Evolutionary conservation across 768 basidiomycete genomes (phyloP), one percentile per base, ranked within the genome.

Genomic region (Xerocomus brunneocitrinus): DNA sequence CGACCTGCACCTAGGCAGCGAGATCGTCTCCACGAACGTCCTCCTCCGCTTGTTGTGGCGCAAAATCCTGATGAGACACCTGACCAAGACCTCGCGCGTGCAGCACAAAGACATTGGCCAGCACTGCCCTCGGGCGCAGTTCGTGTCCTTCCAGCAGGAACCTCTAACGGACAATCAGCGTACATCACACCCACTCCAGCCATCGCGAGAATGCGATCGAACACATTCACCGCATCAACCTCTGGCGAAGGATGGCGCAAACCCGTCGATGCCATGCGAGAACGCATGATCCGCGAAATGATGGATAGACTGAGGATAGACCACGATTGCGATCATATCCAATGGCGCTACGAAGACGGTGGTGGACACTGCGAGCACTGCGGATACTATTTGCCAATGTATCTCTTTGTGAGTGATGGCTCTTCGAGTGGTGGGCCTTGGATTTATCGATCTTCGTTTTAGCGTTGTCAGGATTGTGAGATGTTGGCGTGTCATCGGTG

Each of bases 281-380:
- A 42, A 27, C 56, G 53, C 32, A 57, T 67, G 51, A 67, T 77
- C 4, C 60, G 36, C 12, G 59, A 67, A 30, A 69, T 64, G 59
- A 73, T 70, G 47, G 73, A 72, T 2, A 53, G 71, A 4, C 68
- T 87, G 34, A 66, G 81, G 12, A 65, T 70, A 8, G 76, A 81
- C 54, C 86, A 87, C 59, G 74, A 82, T 7, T 88, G 85, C 52
- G 19, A 54, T 9, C 69, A 74, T 4, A 68, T 67, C 46, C 47
- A 19, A 0, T 85, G 83, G 82, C 65, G 59, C 27, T 74, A 74
- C 28, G 67, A 74, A 0, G 2, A 62, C 6, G 81, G 79, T 0
- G 74, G 71, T 0, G 79, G 76, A 12, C 41, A 28, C n/a, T 84
- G 83, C 49, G 75, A 81, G 45, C 71, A 64, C 51, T 84, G 83